phyloP scores from a whole-genome alignment of 768 basidiomycete species.

The Galerina marginata region DNA sequence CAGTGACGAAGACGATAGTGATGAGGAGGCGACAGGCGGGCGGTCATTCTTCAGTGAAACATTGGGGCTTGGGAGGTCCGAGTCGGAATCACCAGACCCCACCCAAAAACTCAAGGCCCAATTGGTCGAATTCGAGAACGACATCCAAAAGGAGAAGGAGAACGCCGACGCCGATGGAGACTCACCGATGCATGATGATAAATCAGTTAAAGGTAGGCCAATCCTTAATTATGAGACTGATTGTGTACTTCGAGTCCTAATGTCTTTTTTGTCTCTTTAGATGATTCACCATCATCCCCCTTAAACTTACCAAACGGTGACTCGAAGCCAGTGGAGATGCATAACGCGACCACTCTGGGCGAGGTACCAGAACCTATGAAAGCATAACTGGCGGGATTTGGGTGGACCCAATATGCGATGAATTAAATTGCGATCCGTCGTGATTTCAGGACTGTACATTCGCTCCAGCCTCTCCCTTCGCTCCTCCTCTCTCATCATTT shows the following conservation, averaged over 20 bases:
- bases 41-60: conserved; percentile 57
- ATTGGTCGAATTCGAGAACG: conserved; percentile 66
- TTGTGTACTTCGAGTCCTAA: not conserved
- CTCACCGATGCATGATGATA: conserved; percentile 28
- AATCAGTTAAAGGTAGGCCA: conserved; percentile 11
- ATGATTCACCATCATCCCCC: not conserved
- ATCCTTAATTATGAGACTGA: not conserved
- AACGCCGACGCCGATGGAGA: conserved; percentile 47
- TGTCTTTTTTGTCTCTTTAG: not conserved
- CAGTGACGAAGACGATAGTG: conserved; percentile 64
- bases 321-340: conserved; percentile 14
- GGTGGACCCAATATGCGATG: not conserved
- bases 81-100: conserved; percentile 54
- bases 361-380: conserved; percentile 24
- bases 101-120: conserved; percentile 63
- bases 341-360: conserved; percentile 19
- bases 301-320: conserved; percentile 25
- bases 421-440: not conserved
- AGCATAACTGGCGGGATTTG: not conserved
- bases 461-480: not conserved
- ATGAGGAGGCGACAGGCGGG: conserved; percentile 44
- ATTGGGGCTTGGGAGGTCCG: conserved; percentile 47
- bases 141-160: conserved; percentile 38
- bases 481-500: not conserved
- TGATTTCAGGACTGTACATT: not conserved